Percentiles rank a stretch among this genome's conserved stretches.
These are phyloP conservation scores for Vigna trinervia DNA, from an alignment of 306 rosid genomes.

Conservation along the genomic window DNA sequence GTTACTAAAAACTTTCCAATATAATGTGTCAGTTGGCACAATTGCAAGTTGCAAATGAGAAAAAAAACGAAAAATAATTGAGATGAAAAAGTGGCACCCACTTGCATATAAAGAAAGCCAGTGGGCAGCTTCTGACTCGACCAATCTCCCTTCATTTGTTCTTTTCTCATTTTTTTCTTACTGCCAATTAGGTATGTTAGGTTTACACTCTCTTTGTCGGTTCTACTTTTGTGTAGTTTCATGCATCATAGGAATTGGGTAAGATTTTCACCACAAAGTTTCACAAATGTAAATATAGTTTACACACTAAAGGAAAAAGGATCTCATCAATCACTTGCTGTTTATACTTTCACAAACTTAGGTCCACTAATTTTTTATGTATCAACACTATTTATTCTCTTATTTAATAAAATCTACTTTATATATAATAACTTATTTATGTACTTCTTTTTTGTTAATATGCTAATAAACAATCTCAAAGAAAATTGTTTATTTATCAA, in stretches of 20 bases:
- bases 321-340: background rate
- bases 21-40: slow-evolving; percentile 37
- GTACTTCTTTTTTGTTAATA: too few relatives aligned
- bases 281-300: background rate
- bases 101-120: slow-evolving; percentile 40
- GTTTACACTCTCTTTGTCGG: slow-evolving; percentile 38
- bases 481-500: background rate
- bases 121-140: slow-evolving; percentile 16
- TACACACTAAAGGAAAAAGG: background rate
- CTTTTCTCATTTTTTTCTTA: background rate
- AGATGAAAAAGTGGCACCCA: slow-evolving; percentile 39
- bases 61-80: slow-evolving; percentile 39
- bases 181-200: slow-evolving; percentile 39
- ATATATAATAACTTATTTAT: too few relatives aligned
- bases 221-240: background rate
- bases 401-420: background rate
- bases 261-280: background rate
- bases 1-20: slow-evolving; percentile 31
- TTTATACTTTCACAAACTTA: background rate
- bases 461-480: background rate
- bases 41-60: slow-evolving; percentile 41
- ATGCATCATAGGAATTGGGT: background rate
- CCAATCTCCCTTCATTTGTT: slow-evolving; percentile 38
- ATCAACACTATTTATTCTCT: background rate
- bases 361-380: background rate